Evolutionary conservation across 2,329 filamentous ascomycete genomes (phyloP).

Genomic region (Helotiales sp.): DNA sequence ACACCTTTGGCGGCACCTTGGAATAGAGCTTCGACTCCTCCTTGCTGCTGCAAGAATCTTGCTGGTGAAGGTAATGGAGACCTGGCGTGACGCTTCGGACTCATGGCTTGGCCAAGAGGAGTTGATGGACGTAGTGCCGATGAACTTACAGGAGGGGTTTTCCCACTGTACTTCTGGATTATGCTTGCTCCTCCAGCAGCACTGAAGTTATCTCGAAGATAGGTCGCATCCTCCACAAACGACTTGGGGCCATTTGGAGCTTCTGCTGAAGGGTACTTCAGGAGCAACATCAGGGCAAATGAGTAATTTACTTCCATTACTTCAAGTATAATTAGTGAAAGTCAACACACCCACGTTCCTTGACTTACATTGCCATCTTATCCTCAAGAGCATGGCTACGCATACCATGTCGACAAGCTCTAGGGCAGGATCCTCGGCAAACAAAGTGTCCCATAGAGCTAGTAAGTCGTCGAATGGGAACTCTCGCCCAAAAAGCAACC

Average conservation of each 20-base stretch:
- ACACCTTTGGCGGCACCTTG: constrained; percentile 77
- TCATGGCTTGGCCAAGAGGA: constrained; percentile 29
- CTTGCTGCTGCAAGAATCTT: constrained; percentile 47
- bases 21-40: constrained; percentile 67
- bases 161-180: constrained; percentile 70
- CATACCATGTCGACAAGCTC: constrained; percentile 89
- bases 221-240: constrained; percentile 84
- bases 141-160: constrained; percentile 40
- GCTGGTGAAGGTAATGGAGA: constrained; percentile 35
- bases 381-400: constrained; percentile 87
- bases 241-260: constrained; percentile 67
- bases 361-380: constrained; percentile 79
- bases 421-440: constrained; percentile 79
- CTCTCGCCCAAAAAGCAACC: constrained; percentile 88
- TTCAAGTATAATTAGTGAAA: constrained; percentile 38
- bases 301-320: constrained; percentile 89
- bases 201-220: constrained; percentile 65
- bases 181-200: constrained; percentile 62
- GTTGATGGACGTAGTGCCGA: constrained; percentile 30
- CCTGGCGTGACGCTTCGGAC: constrained; percentile 26
- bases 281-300: constrained; percentile 73
- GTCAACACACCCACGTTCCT: neutral
- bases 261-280: constrained; percentile 76
- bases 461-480: constrained; percentile 86
- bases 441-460: constrained; percentile 85